These are phyloP conservation scores for Haematococcus lacustris DNA, from an alignment of 139 green algal species.

Conservation along the genomic window DNA sequence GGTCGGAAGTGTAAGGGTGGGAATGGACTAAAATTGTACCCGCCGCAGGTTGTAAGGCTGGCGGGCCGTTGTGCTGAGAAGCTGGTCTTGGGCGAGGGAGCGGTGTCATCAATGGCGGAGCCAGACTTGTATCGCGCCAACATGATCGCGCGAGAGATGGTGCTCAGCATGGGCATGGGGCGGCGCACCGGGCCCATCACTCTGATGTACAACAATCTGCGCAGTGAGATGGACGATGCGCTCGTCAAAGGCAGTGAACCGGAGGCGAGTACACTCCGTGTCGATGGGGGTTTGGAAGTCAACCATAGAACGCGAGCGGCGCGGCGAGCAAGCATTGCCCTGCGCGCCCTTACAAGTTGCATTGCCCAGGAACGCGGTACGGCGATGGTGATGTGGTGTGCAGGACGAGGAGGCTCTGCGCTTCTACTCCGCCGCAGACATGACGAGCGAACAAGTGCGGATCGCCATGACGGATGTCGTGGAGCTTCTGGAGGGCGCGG, in stretches of 20 bases:
- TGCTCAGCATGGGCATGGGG: conserved; percentile 71
- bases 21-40: no score
- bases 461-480: conserved; percentile 49
- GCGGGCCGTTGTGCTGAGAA: conserved; percentile 69
- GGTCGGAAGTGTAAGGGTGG: no score
- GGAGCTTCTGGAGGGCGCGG: conserved; percentile 72
- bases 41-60: conserved; percentile 53
- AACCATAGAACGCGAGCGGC: no score
- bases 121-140: conserved; percentile 61
- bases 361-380: no score
- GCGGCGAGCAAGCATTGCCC: no score
- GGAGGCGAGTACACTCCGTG: no score
- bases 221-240: no score
- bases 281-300: no score
- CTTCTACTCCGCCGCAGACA: conserved; percentile 38
- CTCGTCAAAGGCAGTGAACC: no score
- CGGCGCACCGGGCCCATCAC: conserved; percentile 63
- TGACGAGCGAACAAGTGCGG: conserved; percentile 45
- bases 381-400: no score
- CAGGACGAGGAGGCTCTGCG: no score
- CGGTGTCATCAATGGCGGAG: conserved; percentile 48
- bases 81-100: conserved; percentile 71
- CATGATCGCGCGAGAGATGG: conserved; percentile 80
- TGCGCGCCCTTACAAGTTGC: no score
- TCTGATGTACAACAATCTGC: conserved; percentile 67